Conservation (phyloP, 2,329 filamentous ascomycete species). For the Chrysoporthe austroafricana region DNA sequence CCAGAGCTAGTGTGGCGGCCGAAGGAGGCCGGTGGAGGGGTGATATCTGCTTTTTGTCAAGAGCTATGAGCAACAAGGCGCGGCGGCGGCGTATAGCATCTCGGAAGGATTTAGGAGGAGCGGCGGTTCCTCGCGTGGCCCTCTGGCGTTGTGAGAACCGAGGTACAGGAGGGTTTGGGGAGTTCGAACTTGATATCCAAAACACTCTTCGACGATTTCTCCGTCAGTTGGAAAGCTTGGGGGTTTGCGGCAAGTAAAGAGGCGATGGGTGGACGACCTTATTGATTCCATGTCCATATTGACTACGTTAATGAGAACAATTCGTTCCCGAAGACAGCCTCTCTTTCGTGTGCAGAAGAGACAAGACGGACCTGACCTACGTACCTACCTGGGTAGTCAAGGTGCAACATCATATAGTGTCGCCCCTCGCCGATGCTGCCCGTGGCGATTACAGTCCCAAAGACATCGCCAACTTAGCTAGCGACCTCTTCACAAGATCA, state of each 20-base stretch:
- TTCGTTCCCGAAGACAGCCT: background rate
- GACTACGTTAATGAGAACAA: background rate
- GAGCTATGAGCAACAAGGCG: background rate
- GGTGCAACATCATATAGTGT: background rate
- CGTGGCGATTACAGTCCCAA: conserved; percentile 59
- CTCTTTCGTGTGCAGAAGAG: background rate
- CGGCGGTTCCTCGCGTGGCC: background rate
- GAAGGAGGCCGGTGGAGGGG: no score
- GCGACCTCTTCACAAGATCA: conserved; percentile 52
- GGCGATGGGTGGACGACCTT: background rate
- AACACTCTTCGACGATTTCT: background rate
- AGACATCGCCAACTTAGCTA: conserved; percentile 65
- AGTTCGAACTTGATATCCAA: background rate
- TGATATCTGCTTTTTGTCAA: background rate
- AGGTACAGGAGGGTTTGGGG: background rate
- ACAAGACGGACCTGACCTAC: background rate
- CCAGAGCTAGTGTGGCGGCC: conserved; percentile 9
- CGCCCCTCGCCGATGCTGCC: background rate
- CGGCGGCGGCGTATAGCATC: no score
- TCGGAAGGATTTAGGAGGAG: background rate
- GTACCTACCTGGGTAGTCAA: background rate
- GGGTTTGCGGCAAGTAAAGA: background rate
- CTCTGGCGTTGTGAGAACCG: background rate
- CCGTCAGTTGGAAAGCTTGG: background rate
- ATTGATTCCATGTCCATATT: background rate